These are phyloP conservation scores for Hibiscus trionum DNA, from an alignment of 345 rosid species.

Conservation along the genomic window DNA sequence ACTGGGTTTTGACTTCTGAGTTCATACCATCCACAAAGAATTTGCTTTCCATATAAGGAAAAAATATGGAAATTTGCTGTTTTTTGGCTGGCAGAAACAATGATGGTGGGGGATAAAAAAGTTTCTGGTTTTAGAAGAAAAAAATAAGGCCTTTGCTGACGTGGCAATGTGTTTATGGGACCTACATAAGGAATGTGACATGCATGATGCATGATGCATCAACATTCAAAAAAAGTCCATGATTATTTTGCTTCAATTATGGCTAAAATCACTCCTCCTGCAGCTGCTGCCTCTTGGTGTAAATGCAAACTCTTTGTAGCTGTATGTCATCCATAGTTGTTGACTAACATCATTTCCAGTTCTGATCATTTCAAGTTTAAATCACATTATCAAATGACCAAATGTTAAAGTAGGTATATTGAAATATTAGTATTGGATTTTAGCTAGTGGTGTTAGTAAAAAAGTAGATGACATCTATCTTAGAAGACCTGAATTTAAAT, in stretches of 20 bases:
- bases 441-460: too few relatives aligned
- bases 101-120: not conserved
- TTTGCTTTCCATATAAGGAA: not conserved
- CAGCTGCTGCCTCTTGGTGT: not conserved
- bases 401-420: too few relatives aligned
- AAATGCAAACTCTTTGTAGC: not conserved
- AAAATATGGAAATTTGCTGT: not conserved
- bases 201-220: too few relatives aligned
- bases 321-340: not conserved
- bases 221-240: slow-evolving; percentile 3
- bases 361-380: not conserved
- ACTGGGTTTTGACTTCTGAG: not conserved
- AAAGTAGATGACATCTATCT: too few relatives aligned
- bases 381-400: too few relatives aligned
- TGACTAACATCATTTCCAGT: not conserved
- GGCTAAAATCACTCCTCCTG: not conserved
- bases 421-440: too few relatives aligned
- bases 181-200: not conserved
- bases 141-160: not conserved
- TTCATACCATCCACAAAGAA: not conserved
- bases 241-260: not conserved
- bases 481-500: too few relatives aligned
- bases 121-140: not conserved
- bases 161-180: slow-evolving; percentile 12
- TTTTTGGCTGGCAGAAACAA: slow-evolving; percentile 11